Evolutionary conservation across 176 grass and related monocot species (phyloP), one percentile per base, ranked within the genome.

Genomic region (Oryza coarctata): DNA sequence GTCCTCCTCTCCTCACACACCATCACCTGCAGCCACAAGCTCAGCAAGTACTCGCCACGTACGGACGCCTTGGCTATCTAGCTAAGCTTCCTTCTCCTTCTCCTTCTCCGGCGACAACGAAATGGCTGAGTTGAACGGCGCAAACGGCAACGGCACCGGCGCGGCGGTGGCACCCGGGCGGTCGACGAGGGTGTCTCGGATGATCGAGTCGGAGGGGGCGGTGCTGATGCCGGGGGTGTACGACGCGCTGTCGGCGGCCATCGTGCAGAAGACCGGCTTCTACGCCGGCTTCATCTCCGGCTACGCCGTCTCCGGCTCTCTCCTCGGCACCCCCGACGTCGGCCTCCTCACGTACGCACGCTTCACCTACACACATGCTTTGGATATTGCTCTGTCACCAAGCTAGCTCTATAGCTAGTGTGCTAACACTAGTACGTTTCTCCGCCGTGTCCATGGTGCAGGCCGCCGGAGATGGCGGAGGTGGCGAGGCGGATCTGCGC

Each of bases 401-500:
- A 36, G 35, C 3, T 36, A 4, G 35, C 35, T 36, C 4, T 6
- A 36, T 36, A 36, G 35, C 35, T 36, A 36, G 4, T 36, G 35
- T 36, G 35, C 35, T 36, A 36, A 36, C 4, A 36, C 35, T 36
- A 3, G 35, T 36, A 36, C 7, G 35, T 6, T 4, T 33, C 32
- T 33, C 32, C 32, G 32, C 32, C 32, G 38, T n/a, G n/a, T n/a
- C n/a, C n/a, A n/a, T 45, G 43, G 43, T 45, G 43, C 33, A 89
- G 87, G 82, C 69, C 87, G 65, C 76, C 75, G 55, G 87, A 89
- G 68, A 89, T 89, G 87, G 87, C 87, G 18, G 76, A 89, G 49
- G 58, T 40, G 17, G 81, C 87, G 41, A 80, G 81, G 81, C 71
- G 71, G 9, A 66, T 88, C 31, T 83, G 64, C 45, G 36, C 39